Evolutionary conservation across 768 basidiomycete species (phyloP), one percentile per base, ranked within the genome.

Genomic region (Kwoniella shandongensis): DNA sequence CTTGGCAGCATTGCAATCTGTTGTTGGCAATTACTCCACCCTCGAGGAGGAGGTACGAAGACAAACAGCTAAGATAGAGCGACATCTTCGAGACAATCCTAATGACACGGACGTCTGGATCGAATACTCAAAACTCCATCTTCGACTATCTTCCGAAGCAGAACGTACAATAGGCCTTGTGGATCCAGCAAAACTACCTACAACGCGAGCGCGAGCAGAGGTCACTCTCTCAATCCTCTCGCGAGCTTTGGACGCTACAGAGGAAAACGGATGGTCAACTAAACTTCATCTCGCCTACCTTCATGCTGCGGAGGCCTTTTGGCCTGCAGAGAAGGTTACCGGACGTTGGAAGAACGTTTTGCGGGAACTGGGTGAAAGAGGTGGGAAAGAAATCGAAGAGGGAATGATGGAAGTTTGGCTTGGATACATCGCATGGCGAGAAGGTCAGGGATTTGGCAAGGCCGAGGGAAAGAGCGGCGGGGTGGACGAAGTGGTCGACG

Each of bases 181-280:
- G 12, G 63, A 70, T 26, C 57, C 57, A 27, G 12, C 49, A 15
- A 32, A 26, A 40, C 20, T 58, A 32, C 57, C 62, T 30, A 38
- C 45, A 15, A 64, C 63, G 32, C 51, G 54, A 38, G 46, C 58
- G 2, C 47, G 57, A n/a, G 42, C 56, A n/a, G 77, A 78, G 51
- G 67, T 79, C 55, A 75, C 77, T 23, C 62, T 79, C 8, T 67
- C 76, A 3, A 74, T 78, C 29, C 63, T 80, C 12, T 63, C 67
- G 1, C 54, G 69, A 29, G 78, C 78, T 0, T 65, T 79, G 17
- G 42, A 63, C 13, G 64, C 67, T 1, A 48, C 62, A 3, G 56
- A 63, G 0, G 27, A 25, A 0, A 78, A 77, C 57, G 59, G 48
- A 15, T 22, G 18, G 2, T 66, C 72, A 0, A 47, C 67, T 0